Evolutionary conservation across 1,284 basidiomycete genomes (phyloP).

Genomic region (Flammula alnicola): DNA sequence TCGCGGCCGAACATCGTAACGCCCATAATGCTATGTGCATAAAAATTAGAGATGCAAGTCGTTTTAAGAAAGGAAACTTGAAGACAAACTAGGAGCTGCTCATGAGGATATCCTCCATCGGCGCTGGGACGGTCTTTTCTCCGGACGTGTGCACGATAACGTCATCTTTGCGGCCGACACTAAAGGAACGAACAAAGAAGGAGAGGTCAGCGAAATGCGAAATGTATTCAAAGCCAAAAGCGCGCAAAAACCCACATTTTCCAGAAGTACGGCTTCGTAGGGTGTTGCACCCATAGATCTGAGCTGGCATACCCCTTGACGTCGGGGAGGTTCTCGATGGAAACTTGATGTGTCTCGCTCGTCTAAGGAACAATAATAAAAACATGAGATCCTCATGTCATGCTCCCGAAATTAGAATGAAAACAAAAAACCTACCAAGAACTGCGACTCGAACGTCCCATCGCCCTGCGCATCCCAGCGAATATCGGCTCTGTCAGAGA

Average conservation of each 20-base stretch:
- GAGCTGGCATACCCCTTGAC: neutral
- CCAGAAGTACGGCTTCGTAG: too few relatives aligned
- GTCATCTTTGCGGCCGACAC: neutral
- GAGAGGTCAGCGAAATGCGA: neutral
- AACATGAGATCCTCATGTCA: neutral
- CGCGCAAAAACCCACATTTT: conserved; percentile 28
- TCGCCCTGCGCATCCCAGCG: conserved; percentile 35
- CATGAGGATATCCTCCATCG: too few relatives aligned
- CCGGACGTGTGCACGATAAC: too few relatives aligned
- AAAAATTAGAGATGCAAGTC: too few relatives aligned
- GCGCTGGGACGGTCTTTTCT: too few relatives aligned
- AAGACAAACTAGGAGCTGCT: too few relatives aligned
- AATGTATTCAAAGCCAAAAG: too few relatives aligned
- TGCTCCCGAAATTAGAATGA: too few relatives aligned
- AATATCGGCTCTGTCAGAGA: conserved; percentile 23
- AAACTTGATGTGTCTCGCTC: conserved; percentile 24
- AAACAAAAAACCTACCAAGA: conserved; percentile 33
- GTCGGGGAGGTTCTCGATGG: conserved; percentile 16
- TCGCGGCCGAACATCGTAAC: neutral
- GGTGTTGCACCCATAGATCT: neutral
- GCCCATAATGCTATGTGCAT: conserved; percentile 30
- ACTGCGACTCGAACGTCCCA: conserved; percentile 32
- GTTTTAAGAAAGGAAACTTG: too few relatives aligned
- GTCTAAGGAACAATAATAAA: conserved; percentile 19
- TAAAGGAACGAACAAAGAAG: neutral